These are phyloP conservation scores for Rhazya stricta DNA, from an alignment of 257 asterid species.

Conservation along the genomic window DNA sequence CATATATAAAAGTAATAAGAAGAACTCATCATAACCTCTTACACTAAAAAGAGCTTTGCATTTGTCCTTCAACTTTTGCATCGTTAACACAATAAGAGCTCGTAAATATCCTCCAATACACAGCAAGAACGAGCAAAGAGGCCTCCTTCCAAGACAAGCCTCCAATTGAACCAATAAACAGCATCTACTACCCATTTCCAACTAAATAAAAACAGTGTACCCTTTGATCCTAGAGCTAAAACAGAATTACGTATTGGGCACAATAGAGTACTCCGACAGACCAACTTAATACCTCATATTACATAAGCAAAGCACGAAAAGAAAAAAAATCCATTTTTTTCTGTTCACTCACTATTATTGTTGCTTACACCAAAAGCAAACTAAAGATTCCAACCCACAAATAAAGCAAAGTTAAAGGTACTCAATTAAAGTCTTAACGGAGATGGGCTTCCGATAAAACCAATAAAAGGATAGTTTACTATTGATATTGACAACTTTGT, in stretches of 20 bases:
- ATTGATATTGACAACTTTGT: conserved; percentile 14
- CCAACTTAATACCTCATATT: conserved; percentile 26
- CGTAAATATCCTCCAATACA: conserved; percentile 29
- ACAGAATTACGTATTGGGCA: conserved; percentile 18
- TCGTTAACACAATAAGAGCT: conserved; percentile 28
- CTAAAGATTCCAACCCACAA: conserved; percentile 43
- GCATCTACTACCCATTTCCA: conserved; percentile 27
- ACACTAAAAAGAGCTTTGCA: conserved; percentile 38
- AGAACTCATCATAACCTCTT: conserved; percentile 31
- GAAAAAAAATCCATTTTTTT: conserved; percentile 23
- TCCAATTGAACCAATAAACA: conserved; percentile 33
- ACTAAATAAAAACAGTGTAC: conserved; percentile 10
- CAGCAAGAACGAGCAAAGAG: conserved; percentile 29
- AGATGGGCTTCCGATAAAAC: conserved; percentile 12
- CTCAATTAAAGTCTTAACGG: conserved; percentile 14
- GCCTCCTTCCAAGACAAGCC: conserved; percentile 33
- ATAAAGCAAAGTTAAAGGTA: conserved; percentile 31
- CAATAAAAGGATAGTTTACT: conserved; percentile 15
- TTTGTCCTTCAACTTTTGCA: conserved; percentile 44
- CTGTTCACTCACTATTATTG: conserved; percentile 23
- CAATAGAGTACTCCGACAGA: conserved; percentile 13
- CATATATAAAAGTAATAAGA: neutral
- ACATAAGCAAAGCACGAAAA: conserved; percentile 19
- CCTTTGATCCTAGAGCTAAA: conserved; percentile 27
- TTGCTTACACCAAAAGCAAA: conserved; percentile 66